These are phyloP conservation scores for Sisymbrium irio DNA, from an alignment of 345 rosid genomes.

Conservation along the genomic window DNA sequence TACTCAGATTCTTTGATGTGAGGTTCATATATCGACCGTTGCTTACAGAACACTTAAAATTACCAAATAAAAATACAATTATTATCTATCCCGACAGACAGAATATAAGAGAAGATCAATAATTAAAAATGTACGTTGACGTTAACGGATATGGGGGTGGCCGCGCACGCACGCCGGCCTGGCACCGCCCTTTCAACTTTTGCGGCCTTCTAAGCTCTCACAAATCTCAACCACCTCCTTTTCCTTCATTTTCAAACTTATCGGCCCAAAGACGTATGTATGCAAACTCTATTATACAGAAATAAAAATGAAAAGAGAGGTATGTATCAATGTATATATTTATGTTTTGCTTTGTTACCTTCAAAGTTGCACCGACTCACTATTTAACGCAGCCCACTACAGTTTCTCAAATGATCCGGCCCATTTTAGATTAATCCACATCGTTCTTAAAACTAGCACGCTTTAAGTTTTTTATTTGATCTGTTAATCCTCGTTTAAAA, in stretches of 20 bases:
- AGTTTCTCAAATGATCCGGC: not conserved
- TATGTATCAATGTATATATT: not conserved
- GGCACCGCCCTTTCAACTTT: slow-evolving; percentile 32
- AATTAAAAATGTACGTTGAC: slow-evolving; percentile 7
- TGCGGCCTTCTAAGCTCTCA: slow-evolving; percentile 36
- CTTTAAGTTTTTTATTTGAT: not conserved
- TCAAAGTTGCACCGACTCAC: slow-evolving; percentile 5
- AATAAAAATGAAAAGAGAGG: not conserved
- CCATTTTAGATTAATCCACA: not conserved
- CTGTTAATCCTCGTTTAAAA: not conserved
- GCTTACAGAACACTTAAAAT: slow-evolving; percentile 1
- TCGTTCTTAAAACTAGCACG: not conserved
- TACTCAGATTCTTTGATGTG: not conserved
- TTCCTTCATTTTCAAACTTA: slow-evolving; percentile 23
- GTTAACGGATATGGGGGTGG: slow-evolving; percentile 12
- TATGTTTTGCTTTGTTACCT: not conserved
- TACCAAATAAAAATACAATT: not conserved
- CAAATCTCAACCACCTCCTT: slow-evolving; percentile 24
- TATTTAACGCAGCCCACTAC: not conserved
- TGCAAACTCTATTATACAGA: not conserved
- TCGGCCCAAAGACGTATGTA: slow-evolving; percentile 28
- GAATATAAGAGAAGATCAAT: not conserved
- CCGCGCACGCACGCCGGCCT: slow-evolving; percentile 29
- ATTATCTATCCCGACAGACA: slow-evolving; percentile 10
- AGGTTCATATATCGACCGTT: slow-evolving; percentile 7